Base-by-base conservation (phyloP, 176 grass and related monocot species). In the Aegilops speltoides region DNA sequence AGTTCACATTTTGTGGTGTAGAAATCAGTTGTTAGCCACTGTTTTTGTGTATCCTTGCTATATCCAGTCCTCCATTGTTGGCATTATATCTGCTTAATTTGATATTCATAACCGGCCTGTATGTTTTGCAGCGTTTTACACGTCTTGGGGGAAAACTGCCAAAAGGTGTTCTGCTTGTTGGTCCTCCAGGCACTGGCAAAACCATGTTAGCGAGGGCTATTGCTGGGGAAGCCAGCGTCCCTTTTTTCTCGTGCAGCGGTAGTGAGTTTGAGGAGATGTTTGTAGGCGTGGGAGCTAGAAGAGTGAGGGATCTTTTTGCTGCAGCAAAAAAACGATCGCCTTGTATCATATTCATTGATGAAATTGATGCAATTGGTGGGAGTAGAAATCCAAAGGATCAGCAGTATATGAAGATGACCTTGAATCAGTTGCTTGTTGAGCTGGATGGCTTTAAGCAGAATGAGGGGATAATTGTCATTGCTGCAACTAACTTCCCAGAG, bases 241-340 rank as follows among this genome's bases (percentile, higher is more conserved):
- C 97, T 68, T 99, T 99, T 89, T 99, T 99, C 89, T 97, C 97
- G 43, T 97, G 97, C 85, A 96, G 94, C 52, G 97, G 97, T 37
- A 96, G 94, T 46, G 97, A 99, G 79, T 99, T 99, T 94, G 97
- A 99, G 87, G 97, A 99, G 89, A 99, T 96, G 97, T 99, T 99
- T 43, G 97, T 99, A 34, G 97, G 97, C 70, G 97, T 97, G 10
- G 97, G 97, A 80, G 97, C 97, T 89, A 87, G 94, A 73, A 92
- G 97, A 80, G 97, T 99, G 66, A 87, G 94, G 22, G 97, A 94
- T 70, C 94, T 99, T 79, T 96, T 97, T 81, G 40, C 90, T 79
- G 97, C 94, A 64, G 97, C 97, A 26, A 99, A 99, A 82, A 99
- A 97, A 70, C 85, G 89, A 34, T 99, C 94, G 25, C 97, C 97